Base-by-base conservation (phyloP, 768 basidiomycete genomes). In the Dentipellis sp. region DNA sequence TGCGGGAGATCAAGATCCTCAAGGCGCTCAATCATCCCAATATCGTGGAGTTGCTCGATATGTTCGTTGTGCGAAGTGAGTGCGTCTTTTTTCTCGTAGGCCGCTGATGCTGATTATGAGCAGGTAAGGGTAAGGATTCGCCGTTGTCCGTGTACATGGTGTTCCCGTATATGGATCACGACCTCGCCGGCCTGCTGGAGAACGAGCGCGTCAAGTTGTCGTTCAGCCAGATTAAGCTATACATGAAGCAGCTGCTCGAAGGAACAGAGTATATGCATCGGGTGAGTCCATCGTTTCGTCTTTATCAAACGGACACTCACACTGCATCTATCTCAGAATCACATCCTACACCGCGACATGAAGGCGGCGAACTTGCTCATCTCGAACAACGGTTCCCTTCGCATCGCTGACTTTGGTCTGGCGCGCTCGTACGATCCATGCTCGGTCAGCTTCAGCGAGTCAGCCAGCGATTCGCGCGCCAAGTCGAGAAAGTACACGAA, bases 141-240 rank as follows among this genome's bases (percentile, higher is more conserved):
- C 83, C 87, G 22, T 73, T 91, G 54, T 91, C 90, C 4, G 91
- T 97, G 12, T 97, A 91, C 71, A 97, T 98, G 93, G 95, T 97
- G 42, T 99, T 98, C 65, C 97, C 97, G 0, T 99, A 97, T 72
- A 98, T 98, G 97, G 97, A 98, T 65, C 95, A 99, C 65, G 97
- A 99, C 71, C 81, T 99, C 10, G 93, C 95, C 2, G 97, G 97
- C 2, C 69, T 98, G 39, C 73, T 99, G 58, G 91, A 94, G 69
- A 97, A 98, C 66, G 86, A 90, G 58, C 80, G 88, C 23, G 94
- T 94, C 57, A 86, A 86, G 62, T 74, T 95, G 3, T 80, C 81
- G 51, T 83, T 86, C 8, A 86, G 86, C 62, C 84, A 93, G 59
- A 94, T 97, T 71, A 99, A 98, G 72, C 74, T 95, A 29, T 95